Conservation (phyloP, 768 basidiomycete species). For the Trametes cinnabarina region DNA sequence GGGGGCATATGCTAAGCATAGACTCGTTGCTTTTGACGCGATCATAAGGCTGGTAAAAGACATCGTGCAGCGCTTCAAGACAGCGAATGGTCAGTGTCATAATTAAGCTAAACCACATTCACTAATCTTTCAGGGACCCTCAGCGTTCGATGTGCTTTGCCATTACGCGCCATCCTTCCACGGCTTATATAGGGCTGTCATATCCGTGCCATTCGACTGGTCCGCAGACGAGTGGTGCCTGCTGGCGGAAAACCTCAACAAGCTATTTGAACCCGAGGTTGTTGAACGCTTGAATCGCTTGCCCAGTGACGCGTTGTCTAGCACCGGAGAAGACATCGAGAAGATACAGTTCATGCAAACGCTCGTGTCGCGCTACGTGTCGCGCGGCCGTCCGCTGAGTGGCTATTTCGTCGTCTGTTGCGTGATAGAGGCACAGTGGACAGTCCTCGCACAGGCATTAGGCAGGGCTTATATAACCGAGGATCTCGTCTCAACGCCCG, state of each 20-base stretch:
- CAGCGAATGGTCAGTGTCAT: constrained; percentile 48
- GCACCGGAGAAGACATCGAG: constrained; percentile 53
- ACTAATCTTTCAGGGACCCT: background rate
- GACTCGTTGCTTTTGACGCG: constrained; percentile 50
- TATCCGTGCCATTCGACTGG: constrained; percentile 77
- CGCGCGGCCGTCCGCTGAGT: constrained; percentile 73
- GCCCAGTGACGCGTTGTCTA: constrained; percentile 57
- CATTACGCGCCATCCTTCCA: constrained; percentile 81
- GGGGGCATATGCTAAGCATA: constrained; percentile 47
- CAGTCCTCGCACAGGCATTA: constrained; percentile 71
- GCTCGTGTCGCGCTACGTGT: constrained; percentile 72
- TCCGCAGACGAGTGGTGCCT: constrained; percentile 60
- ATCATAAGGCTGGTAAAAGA: constrained; percentile 60
- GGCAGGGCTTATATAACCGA: constrained; percentile 32
- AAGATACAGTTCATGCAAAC: constrained; percentile 59
- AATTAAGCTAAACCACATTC: background rate
- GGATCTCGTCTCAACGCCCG: constrained; percentile 29
- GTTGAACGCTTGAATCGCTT: constrained; percentile 75
- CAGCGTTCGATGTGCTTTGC: constrained; percentile 71
- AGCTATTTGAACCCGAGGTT: constrained; percentile 61
- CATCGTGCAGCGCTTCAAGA: constrained; percentile 54
- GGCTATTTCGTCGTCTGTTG: constrained; percentile 92
- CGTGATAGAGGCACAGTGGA: constrained; percentile 83
- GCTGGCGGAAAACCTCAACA: constrained; percentile 51
- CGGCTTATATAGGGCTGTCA: constrained; percentile 84